Percentiles rank a stretch among this genome's conserved stretches.
phyloP scores from a whole-genome alignment of 352 stramenopile species.

The Phytopythium montanum region DNA sequence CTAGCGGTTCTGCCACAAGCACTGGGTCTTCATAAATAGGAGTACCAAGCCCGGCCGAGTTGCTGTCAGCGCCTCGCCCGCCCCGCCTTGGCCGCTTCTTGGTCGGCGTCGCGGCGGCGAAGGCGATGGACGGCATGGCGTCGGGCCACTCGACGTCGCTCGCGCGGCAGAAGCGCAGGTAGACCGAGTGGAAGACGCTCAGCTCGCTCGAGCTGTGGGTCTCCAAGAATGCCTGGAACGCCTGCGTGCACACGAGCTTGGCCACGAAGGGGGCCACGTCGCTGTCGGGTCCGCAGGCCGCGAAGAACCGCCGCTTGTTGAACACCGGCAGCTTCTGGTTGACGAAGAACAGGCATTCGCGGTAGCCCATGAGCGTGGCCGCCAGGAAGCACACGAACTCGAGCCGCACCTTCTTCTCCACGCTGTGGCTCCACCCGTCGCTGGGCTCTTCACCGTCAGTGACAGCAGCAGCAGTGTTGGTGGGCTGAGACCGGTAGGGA shows the following conservation, averaged over 20 bases:
- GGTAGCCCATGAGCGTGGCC: conserved; percentile 68
- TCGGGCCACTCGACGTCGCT: conserved; percentile 53
- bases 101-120: conserved; percentile 7
- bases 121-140: conserved; percentile 20
- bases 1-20: background rate
- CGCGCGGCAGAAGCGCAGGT: conserved; percentile 49
- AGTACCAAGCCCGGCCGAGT: background rate
- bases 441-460: background rate
- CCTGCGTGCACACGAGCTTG: conserved; percentile 64
- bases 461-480: conserved; percentile 1
- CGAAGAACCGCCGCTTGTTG: conserved; percentile 81
- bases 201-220: conserved; percentile 68
- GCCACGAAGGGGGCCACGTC: conserved; percentile 69
- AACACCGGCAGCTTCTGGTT: conserved; percentile 86
- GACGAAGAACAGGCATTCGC: conserved; percentile 84
- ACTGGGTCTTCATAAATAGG: conserved; percentile 6
- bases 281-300: conserved; percentile 46
- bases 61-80: background rate
- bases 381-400: conserved; percentile 77
- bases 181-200: conserved; percentile 76
- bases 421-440: conserved; percentile 9
- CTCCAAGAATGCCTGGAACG: conserved; percentile 80
- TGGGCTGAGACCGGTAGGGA: conserved; percentile 20
- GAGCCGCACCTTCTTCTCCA: conserved; percentile 63
- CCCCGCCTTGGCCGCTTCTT: conserved; percentile 1